These are phyloP conservation scores for Ophiostoma sp. DNA, from an alignment of 2,329 filamentous ascomycete genomes.

Conservation along the genomic window DNA sequence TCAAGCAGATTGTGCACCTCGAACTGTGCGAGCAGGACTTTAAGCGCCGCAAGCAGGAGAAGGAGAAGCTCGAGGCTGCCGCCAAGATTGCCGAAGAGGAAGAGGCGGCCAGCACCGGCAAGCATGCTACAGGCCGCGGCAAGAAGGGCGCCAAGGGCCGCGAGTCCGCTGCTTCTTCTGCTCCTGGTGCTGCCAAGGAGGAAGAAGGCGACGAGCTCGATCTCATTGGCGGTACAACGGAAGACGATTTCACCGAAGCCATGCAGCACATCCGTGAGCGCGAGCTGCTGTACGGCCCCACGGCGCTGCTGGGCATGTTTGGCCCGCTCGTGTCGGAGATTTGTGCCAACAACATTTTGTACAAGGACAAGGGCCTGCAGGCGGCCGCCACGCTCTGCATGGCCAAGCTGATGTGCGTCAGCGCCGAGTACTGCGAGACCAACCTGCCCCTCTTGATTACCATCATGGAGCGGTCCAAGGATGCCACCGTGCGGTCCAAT, in stretches of 20 bases:
- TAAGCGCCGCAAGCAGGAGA: constrained; percentile 90
- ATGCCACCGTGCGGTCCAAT: constrained; percentile 91
- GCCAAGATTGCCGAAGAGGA: constrained; percentile 44
- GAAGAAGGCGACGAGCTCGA: constrained; percentile 85
- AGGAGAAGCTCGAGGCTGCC: constrained; percentile 65
- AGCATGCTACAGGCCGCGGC: constrained; percentile 35
- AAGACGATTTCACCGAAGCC: constrained; percentile 88
- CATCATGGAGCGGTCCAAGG: constrained; percentile 91
- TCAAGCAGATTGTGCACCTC: constrained; percentile 98
- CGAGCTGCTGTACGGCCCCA: constrained; percentile 78
- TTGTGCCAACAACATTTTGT: constrained; percentile 90
- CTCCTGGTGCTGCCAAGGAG: constrained; percentile 50
- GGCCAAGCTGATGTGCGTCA: constrained; percentile 98
- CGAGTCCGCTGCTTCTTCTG: constrained; percentile 23
- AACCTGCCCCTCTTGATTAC: constrained; percentile 94
- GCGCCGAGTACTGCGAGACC: constrained; percentile 90
- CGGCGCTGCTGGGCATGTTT: constrained; percentile 84
- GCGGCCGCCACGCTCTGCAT: constrained; percentile 91
- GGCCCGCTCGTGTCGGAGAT: constrained; percentile 91
- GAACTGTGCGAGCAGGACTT: constrained; percentile 98
- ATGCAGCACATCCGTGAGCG: constrained; percentile 82
- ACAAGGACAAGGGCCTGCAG: constrained; percentile 86
- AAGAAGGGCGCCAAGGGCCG: constrained; percentile 30
- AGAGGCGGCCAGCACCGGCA: constrained; percentile 23
- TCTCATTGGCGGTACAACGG: constrained; percentile 92